Percentiles rank a stretch among this genome's conserved stretches.
Evolutionary conservation across 352 stramenopile genomes (phyloP).

Genomic region (Phytophthora lateralis): DNA sequence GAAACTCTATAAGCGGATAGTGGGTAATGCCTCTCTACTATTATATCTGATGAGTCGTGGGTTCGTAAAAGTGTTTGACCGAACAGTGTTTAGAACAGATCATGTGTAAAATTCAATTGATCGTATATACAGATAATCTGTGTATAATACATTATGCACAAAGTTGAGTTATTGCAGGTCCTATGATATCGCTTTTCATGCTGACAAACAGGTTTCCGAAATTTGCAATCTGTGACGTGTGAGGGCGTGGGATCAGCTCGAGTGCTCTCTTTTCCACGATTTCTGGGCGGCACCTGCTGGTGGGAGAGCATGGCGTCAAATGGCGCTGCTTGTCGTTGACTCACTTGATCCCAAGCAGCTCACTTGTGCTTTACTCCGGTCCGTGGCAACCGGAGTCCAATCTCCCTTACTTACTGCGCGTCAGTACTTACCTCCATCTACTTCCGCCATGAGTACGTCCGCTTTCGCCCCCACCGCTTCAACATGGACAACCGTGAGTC

Average conservation of each 20-base stretch:
- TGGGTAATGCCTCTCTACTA: background rate
- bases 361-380: constrained; percentile 43
- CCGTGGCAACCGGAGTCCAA: constrained; percentile 26
- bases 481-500: constrained; percentile 8
- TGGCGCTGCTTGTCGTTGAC: constrained; percentile 21
- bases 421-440: constrained; percentile 32
- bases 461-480: constrained; percentile 6
- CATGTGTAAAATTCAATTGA: background rate
- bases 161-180: background rate
- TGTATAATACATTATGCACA: background rate
- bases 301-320: constrained; percentile 32
- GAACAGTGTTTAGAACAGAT: background rate
- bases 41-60: background rate
- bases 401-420: constrained; percentile 29
- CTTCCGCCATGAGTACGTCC: constrained; percentile 27
- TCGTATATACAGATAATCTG: background rate
- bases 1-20: background rate
- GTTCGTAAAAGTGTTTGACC: background rate
- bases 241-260: constrained; percentile 19
- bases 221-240: constrained; percentile 35
- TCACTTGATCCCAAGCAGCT: background rate
- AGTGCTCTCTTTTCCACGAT: constrained; percentile 25
- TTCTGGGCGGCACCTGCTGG: constrained; percentile 34
- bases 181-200: background rate
- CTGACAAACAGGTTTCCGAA: constrained; percentile 1